Conservation (phyloP, 2,329 filamentous ascomycete species). For the Fusarium subglutinans region DNA sequence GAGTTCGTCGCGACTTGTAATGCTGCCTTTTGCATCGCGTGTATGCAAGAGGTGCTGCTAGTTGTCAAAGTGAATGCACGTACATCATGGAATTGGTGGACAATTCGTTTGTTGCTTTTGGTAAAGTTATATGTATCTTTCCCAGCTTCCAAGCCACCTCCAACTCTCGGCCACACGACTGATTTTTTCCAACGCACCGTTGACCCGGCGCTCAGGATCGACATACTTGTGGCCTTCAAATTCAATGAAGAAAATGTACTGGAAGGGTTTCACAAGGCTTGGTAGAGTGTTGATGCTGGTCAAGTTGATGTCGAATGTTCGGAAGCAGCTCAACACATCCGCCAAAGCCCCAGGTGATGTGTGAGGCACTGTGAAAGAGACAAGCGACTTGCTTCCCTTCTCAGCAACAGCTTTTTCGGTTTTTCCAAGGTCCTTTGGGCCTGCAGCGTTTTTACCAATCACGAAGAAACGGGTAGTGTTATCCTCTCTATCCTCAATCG, state of each 20-base stretch:
- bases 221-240: conserved; percentile 70
- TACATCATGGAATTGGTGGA: conserved; percentile 6
- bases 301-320: conserved; percentile 76
- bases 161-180: conserved; percentile 66
- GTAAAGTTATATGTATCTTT: conserved; percentile 46
- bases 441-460: conserved; percentile 54
- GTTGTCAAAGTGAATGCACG: conserved; percentile 4
- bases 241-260: conserved; percentile 96
- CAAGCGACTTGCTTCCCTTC: conserved; percentile 71
- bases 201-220: conserved; percentile 67
- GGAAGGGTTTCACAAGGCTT: conserved; percentile 77
- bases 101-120: conserved; percentile 26
- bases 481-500: conserved; percentile 77
- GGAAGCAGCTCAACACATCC: conserved; percentile 82
- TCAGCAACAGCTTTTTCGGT: conserved; percentile 40
- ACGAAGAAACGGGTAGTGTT: conserved; percentile 86
- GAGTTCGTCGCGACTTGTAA: conserved; percentile 20
- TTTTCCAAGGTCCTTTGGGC: conserved; percentile 40
- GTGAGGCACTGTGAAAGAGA: conserved; percentile 87
- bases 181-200: conserved; percentile 68
- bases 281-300: conserved; percentile 92
- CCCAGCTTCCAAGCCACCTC: conserved; percentile 78
- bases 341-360: conserved; percentile 82
- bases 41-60: conserved; percentile 6
- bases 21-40: conserved; percentile 16